phyloP scores from a whole-genome alignment of 192 early-diverging fungal species.

The Funneliformis mosseae region DNA sequence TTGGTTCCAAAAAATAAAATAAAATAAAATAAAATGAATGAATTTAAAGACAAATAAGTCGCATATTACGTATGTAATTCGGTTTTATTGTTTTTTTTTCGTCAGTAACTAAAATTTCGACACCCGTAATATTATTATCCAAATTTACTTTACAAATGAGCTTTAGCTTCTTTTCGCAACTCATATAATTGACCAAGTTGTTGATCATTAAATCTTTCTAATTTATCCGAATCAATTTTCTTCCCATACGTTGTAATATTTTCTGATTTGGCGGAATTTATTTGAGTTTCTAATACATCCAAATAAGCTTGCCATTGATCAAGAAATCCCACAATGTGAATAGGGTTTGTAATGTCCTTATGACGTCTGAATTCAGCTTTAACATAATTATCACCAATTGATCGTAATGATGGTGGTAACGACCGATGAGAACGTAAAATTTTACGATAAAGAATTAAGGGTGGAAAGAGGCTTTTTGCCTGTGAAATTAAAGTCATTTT shows the following conservation, averaged over 20 bases:
- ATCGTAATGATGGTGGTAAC: slow-evolving; percentile 52
- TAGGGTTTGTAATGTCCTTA: slow-evolving; percentile 56
- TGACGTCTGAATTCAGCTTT: slow-evolving; percentile 62
- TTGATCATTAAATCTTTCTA: slow-evolving; percentile 60
- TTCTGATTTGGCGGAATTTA: slow-evolving; percentile 15
- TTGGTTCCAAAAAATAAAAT: no score
- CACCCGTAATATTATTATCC: neutral
- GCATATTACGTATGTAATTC: neutral
- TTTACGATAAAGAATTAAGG: slow-evolving; percentile 54
- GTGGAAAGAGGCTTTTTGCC: slow-evolving; percentile 48
- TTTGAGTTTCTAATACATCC: slow-evolving; percentile 28
- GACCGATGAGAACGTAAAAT: slow-evolving; percentile 54
- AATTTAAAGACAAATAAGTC: neutral
- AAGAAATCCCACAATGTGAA: slow-evolving; percentile 60
- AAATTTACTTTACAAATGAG: neutral
- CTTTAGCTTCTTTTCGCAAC: slow-evolving; percentile 51
- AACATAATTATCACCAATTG: slow-evolving; percentile 62
- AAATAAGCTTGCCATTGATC: slow-evolving; percentile 59
- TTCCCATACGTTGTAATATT: slow-evolving; percentile 41
- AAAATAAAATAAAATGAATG: no score
- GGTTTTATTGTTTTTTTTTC: neutral
- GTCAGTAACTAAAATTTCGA: neutral
- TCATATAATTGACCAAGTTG: slow-evolving; percentile 61
- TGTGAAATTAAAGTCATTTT: neutral
- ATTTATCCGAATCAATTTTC: slow-evolving; percentile 41